Evolutionary conservation across 2,329 filamentous ascomycete genomes (phyloP), one percentile per base, ranked within the genome.

Genomic region (Ophioceras dolichostomum): DNA sequence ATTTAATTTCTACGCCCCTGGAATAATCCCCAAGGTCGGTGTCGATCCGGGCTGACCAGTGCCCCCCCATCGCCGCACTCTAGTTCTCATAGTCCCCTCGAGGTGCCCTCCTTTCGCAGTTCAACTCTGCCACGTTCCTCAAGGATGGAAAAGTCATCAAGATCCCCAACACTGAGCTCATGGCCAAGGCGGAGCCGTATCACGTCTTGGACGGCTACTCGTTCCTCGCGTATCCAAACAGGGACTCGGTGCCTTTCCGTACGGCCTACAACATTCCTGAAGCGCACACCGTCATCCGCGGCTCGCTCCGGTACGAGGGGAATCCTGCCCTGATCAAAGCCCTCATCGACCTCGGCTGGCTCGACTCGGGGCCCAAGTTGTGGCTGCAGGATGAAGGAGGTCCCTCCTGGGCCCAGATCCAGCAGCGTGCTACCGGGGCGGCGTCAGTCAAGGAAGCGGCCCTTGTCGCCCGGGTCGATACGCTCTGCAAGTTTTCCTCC

Each of bases 71-170:
- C n/a, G n/a, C n/a, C n/a, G n/a, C n/a, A n/a, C n/a, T n/a, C n/a
- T n/a, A n/a, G n/a, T 36, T 36, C 34, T 34, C n/a, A 13, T 40
- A 36, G 62, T 79, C 78, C 21, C 76, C 79, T 45, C 78, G 87
- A 39, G 89, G 89, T 57, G 87, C 94, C 26, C 70, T 96, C 24
- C 72, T 96, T 35, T 88, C 89, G 3, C 73, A 94, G 47, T 67
- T 82, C 49, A 95, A 95, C 65, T 67, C 76, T n/a, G 89, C 84
- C 52, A 86, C 73, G 49, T 88, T 76, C 67, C 88, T 79, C 62
- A 65, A 87, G 50, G 68, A 79, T 43, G 78, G 77, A 41, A 62
- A 79, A 55, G 58, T 70, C n/a, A n/a, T n/a, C 40, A 14, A 45
- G 1, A 44, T 51, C n/a, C 12, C 49, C 0, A 45, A 43, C 22